Conservation (phyloP, 495 filamentous ascomycete species). For the Jackrogersella minutella region DNA sequence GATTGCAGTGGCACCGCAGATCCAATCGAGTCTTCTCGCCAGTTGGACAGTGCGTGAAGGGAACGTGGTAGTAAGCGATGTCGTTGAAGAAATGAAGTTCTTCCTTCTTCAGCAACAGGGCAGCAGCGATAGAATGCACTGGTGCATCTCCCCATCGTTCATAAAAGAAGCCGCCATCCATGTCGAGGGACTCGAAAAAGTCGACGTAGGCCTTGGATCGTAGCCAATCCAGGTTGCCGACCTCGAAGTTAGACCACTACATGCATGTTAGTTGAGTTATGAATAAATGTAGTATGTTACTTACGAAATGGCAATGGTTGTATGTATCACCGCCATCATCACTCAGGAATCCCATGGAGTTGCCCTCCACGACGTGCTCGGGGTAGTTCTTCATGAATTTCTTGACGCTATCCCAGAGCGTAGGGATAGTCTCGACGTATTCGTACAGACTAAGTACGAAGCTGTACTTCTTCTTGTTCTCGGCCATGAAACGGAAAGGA, state of each 20-base stretch:
- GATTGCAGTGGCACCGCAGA: constrained; percentile 91
- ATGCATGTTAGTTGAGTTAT: constrained; percentile 28
- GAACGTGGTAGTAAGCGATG: constrained; percentile 98
- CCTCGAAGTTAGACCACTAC: constrained; percentile 93
- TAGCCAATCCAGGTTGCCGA: constrained; percentile 85
- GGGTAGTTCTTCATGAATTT: constrained; percentile 89
- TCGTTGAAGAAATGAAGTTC: constrained; percentile 99
- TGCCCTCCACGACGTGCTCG: constrained; percentile 82
- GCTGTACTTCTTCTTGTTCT: constrained; percentile 89
- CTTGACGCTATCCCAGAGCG: constrained; percentile 91
- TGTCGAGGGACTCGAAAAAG: constrained; percentile 80
- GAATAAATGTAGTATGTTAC: constrained; percentile 42
- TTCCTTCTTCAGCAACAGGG: constrained; percentile 84
- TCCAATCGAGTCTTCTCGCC: constrained; percentile 81
- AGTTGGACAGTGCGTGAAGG: constrained; percentile 96
- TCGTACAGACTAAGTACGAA: constrained; percentile 92
- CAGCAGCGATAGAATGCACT: constrained; percentile 93
- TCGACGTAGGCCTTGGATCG: constrained; percentile 80
- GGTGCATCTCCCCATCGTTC: constrained; percentile 93
- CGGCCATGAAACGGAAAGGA: constrained; percentile 85
- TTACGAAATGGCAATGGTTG: constrained; percentile 96
- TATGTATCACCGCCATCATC: constrained; percentile 89
- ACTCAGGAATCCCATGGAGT: constrained; percentile 90
- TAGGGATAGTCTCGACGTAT: constrained; percentile 94
- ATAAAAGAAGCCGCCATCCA: constrained; percentile 91